Percentiles rank a stretch among this genome's conserved stretches.
These are phyloP conservation scores for Gloeophyllum trabeum DNA, from an alignment of 768 basidiomycete species.

Conservation along the genomic window DNA sequence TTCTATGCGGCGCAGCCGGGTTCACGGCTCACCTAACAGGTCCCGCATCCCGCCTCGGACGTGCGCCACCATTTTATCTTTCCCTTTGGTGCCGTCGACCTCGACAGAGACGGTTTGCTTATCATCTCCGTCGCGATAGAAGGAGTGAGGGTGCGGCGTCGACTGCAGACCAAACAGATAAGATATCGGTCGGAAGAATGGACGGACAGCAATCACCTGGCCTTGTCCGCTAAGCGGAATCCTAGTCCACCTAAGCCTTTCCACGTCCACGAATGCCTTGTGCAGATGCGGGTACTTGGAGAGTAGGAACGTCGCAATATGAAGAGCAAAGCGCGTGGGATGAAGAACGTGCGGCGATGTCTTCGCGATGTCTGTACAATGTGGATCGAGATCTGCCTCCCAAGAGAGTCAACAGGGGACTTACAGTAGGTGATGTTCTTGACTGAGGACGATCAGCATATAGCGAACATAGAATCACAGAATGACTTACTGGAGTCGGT, in stretches of 20 bases:
- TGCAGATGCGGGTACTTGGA: slow-evolving; percentile 68
- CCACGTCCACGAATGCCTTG: slow-evolving; percentile 59
- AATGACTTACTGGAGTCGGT: slow-evolving; percentile 74
- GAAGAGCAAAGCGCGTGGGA: slow-evolving; percentile 80
- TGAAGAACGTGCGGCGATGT: slow-evolving; percentile 77
- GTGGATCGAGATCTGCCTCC: not conserved
- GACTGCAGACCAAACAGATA: slow-evolving; percentile 11
- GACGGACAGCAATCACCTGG: not conserved
- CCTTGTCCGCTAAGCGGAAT: slow-evolving; percentile 36
- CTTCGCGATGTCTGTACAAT: slow-evolving; percentile 70
- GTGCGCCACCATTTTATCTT: slow-evolving; percentile 46
- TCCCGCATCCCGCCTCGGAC: slow-evolving; percentile 68
- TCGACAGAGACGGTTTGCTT: slow-evolving; percentile 58
- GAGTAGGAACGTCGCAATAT: slow-evolving; percentile 76
- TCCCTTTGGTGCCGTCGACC: slow-evolving; percentile 55
- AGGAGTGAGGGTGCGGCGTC: slow-evolving; percentile 65
- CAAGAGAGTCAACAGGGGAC: slow-evolving; percentile 1
- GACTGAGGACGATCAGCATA: slow-evolving; percentile 15
- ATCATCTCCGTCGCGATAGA: slow-evolving; percentile 85
- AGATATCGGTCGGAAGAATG: not conserved
- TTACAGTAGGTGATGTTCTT: slow-evolving; percentile 28
- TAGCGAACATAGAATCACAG: not conserved
- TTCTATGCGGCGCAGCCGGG: not conserved
- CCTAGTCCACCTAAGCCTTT: slow-evolving; percentile 79
- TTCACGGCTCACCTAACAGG: slow-evolving; percentile 52